Conservation (phyloP, 345 rosid species). For the Linum tenue region DNA sequence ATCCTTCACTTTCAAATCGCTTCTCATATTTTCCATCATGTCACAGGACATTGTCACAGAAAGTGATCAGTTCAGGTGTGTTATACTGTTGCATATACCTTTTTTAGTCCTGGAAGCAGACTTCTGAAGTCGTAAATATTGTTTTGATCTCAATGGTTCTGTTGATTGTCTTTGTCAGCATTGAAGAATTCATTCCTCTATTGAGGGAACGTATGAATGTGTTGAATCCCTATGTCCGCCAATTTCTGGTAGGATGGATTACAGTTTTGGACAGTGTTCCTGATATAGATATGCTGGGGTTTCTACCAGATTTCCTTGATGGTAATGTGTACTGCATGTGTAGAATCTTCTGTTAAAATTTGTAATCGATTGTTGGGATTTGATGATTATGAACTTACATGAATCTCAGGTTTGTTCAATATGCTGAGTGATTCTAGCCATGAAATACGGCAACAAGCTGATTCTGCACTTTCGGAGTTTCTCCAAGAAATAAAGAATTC, state of each 20-base stretch:
- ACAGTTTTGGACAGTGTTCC: constrained; percentile 99
- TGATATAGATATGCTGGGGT: constrained; percentile 98
- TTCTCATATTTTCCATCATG: constrained; percentile 24
- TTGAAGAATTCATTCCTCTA: constrained; percentile 97
- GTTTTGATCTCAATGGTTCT: constrained; percentile 12
- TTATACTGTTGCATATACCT: constrained; percentile 5
- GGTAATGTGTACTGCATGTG: constrained; percentile 38
- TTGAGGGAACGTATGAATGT: constrained; percentile 96
- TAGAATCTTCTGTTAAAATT: constrained; percentile 10
- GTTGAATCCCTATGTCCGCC: constrained; percentile 85
- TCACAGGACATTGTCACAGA: constrained; percentile 98
- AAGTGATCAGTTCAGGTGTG: constrained; percentile 98
- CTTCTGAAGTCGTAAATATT: neutral
- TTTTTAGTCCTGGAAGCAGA: neutral
- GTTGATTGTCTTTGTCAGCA: constrained; percentile 40
- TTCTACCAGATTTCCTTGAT: constrained; percentile 99
- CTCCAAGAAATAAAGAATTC: constrained; percentile 99
- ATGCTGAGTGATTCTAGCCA: constrained; percentile 98
- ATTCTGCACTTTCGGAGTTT: constrained; percentile 98
- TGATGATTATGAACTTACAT: constrained; percentile 10
- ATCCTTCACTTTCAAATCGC: constrained; percentile 13
- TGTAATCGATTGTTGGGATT: neutral
- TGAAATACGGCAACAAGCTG: constrained; percentile 99
- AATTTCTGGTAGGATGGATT: constrained; percentile 99
- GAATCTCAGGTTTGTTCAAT: constrained; percentile 76